phyloP scores from a whole-genome alignment of 169 alveolate genomes.

The Amoebophrya sp. region DNA sequence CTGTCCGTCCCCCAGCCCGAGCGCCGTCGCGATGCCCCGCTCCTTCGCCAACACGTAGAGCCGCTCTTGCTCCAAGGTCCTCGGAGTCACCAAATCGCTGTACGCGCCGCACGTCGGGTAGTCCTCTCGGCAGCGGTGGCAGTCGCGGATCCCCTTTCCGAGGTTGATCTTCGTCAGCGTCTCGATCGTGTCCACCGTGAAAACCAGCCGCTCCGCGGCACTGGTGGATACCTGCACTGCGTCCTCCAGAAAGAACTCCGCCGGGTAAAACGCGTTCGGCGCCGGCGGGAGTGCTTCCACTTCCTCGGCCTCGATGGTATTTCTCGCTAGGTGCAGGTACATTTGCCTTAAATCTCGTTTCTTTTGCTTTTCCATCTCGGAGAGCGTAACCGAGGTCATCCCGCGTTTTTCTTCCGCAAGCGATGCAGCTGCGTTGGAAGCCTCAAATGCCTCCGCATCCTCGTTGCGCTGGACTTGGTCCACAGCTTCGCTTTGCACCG shows the following conservation, averaged over 20 bases:
- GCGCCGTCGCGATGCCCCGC: background rate
- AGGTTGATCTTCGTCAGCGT: background rate
- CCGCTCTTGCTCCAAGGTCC: background rate
- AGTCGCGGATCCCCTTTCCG: background rate
- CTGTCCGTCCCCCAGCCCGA: background rate
- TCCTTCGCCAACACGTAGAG: background rate
- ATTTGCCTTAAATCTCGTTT: too few species aligned
- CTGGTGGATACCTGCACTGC: background rate
- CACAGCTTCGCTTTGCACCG: too few species aligned
- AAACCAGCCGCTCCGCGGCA: background rate
- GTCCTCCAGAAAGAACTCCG: background rate
- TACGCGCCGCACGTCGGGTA: background rate
- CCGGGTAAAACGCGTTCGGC: background rate
- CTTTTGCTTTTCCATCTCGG: too few species aligned
- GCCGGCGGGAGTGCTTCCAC: too few species aligned
- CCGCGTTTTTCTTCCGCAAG: too few species aligned
- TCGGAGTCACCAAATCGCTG: background rate
- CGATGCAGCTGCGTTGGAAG: too few species aligned
- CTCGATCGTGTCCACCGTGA: background rate
- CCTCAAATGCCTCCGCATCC: too few species aligned
- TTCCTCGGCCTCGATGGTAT: too few species aligned
- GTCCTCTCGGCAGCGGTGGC: background rate
- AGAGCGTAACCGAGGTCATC: too few species aligned
- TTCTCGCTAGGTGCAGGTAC: too few species aligned
- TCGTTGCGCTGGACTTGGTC: too few species aligned